Percentiles rank a stretch among this genome's conserved stretches.
phyloP scores from a whole-genome alignment of 768 basidiomycete species.

The Mycena vulgaris region DNA sequence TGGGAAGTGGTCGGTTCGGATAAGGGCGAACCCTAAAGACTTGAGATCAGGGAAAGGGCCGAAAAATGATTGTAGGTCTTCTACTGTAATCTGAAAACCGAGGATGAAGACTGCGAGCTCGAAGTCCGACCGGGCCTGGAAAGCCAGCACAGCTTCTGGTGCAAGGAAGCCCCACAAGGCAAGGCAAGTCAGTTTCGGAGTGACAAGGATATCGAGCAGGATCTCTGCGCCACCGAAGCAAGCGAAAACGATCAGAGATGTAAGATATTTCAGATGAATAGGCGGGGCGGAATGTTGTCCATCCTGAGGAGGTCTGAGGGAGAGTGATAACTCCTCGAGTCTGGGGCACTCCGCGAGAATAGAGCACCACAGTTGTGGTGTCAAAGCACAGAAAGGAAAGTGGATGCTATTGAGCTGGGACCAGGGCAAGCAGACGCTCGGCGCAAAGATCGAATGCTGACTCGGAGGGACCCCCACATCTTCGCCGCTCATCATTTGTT shows the following conservation, averaged over 20 bases:
- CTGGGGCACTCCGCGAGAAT: not conserved
- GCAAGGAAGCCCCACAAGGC: not conserved
- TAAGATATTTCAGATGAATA: not conserved
- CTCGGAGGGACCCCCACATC: not conserved
- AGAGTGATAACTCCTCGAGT: not conserved
- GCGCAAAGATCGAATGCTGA: not conserved
- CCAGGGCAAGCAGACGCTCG: not conserved
- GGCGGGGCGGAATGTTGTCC: not conserved
- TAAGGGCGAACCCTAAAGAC: not conserved
- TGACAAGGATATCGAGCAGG: not conserved
- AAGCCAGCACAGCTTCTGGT: not conserved
- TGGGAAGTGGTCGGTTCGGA: not conserved
- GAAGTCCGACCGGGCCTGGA: not conserved
- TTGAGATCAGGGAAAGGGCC: not conserved
- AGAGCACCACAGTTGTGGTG: not conserved
- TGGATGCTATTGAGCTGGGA: not conserved
- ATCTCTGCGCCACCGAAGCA: not conserved
- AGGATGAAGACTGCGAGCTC: not conserved
- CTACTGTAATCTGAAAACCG: not conserved
- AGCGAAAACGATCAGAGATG: not conserved
- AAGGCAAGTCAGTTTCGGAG: not conserved
- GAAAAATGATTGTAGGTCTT: not conserved
- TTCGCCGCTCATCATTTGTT: not conserved
- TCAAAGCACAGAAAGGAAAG: not conserved
- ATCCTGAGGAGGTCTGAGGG: not conserved